A percentile compares a stretch with the other conserved stretches of the same genome.
phyloP scores from a whole-genome alignment of 2,329 filamentous ascomycete species.

The Colletotrichum sp. region DNA sequence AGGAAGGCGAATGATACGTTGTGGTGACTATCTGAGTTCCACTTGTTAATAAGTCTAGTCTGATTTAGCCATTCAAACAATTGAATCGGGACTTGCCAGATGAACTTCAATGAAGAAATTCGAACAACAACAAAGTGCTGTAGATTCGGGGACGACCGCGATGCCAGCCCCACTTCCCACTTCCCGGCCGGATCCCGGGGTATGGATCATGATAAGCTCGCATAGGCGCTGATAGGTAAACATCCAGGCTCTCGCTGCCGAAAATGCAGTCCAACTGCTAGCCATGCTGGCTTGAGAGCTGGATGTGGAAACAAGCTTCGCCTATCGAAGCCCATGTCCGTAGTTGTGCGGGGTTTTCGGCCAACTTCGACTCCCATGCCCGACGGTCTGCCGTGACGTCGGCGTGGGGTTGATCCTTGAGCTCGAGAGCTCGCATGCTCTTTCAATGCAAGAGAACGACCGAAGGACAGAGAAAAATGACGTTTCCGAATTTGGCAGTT shows the following conservation, averaged over 20 bases:
- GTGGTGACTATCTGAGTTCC: neutral
- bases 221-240: neutral
- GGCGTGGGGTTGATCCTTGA: neutral
- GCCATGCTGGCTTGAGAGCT: neutral
- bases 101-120: neutral
- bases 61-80: rapidly evolving
- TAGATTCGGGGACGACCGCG: neutral
- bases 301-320: neutral
- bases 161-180: neutral
- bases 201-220: slow-evolving; percentile 7
- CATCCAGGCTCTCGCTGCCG: rapidly evolving
- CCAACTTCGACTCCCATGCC: neutral
- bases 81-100: neutral
- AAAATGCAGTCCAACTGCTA: neutral
- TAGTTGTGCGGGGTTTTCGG: neutral
- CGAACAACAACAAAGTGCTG: neutral
- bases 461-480: neutral
- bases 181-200: neutral
- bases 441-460: neutral
- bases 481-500: neutral
- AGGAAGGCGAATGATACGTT: neutral
- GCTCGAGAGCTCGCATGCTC: neutral
- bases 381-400: neutral
- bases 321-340: neutral
- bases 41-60: neutral